These are phyloP conservation scores for Aechmea fasciata DNA, from an alignment of 176 grass and related monocot species.

Conservation along the genomic window DNA sequence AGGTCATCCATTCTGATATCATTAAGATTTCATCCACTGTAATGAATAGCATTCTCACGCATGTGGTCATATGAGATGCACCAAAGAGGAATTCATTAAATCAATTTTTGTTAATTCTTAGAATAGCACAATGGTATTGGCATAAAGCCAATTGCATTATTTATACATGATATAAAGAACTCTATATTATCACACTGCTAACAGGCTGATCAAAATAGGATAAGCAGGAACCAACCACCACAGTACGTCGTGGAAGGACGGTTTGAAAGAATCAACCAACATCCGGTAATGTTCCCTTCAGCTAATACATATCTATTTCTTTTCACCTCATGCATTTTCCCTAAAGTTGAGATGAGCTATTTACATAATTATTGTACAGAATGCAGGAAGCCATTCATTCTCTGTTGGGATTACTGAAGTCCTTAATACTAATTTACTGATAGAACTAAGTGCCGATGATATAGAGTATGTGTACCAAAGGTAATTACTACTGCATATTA, in stretches of 20 bases:
- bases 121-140: not conserved
- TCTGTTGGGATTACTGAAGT: conserved; percentile 69
- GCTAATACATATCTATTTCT: conserved; percentile 7
- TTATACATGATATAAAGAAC: not conserved
- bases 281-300: conserved; percentile 49
- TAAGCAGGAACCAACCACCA: conserved; percentile 46
- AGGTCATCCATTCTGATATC: no score
- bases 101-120: not conserved
- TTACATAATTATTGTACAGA: conserved; percentile 34
- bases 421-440: conserved; percentile 53
- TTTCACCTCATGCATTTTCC: conserved; percentile 3
- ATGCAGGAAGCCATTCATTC: conserved; percentile 57
- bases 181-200: conserved; percentile 20
- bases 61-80: not conserved
- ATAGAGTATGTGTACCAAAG: conserved; percentile 84
- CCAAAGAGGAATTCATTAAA: not conserved
- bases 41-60: not conserved
- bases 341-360: conserved; percentile 13
- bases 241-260: conserved; percentile 46
- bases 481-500: conserved; percentile 22
- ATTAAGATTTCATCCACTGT: no score
- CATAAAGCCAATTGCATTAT: not conserved
- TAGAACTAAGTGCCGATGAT: conserved; percentile 87
- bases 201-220: conserved; percentile 48
- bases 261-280: conserved; percentile 83